These are phyloP conservation scores for Trichophyton equinum DNA, from an alignment of 2,329 filamentous ascomycete species.

Conservation along the genomic window DNA sequence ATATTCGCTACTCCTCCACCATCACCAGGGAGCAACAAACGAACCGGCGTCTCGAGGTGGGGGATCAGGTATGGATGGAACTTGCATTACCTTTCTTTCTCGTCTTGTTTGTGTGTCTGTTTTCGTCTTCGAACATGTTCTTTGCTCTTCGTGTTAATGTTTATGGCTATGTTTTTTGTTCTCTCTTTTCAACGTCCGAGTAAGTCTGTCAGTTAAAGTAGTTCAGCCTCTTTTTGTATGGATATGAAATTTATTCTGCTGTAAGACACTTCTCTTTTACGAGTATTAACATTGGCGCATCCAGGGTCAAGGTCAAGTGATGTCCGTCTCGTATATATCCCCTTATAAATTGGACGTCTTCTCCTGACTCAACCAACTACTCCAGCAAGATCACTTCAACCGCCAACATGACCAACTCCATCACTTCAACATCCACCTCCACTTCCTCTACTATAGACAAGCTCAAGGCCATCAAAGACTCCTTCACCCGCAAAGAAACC, in stretches of 20 bases:
- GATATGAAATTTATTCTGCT: background rate
- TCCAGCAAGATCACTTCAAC: background rate
- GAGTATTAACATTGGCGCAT: too few relatives aligned
- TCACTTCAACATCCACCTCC: background rate
- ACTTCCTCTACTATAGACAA: too few relatives aligned
- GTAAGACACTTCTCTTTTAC: too few relatives aligned
- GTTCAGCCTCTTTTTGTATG: background rate
- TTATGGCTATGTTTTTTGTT: background rate
- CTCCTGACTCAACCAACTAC: too few relatives aligned
- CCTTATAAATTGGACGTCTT: too few relatives aligned
- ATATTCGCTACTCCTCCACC: background rate
- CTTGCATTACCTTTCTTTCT: constrained; percentile 3
- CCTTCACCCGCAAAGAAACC: background rate
- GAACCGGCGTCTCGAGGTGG: constrained; percentile 9
- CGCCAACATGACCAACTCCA: background rate
- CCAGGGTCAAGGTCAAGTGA: too few relatives aligned
- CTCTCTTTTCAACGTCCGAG: background rate
- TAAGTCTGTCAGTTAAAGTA: too few relatives aligned
- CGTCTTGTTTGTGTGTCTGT: constrained; percentile 17
- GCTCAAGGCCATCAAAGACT: background rate
- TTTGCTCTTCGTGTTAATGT: constrained; percentile 10
- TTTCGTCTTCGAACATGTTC: background rate
- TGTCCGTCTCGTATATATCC: too few relatives aligned
- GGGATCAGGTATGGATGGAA: constrained; percentile 5
- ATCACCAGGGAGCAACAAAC: constrained; percentile 2